A percentile compares a stretch with the other conserved stretches of the same genome.
Conservation (phyloP, 495 filamentous ascomycete genomes). For the Lasiosphaeriaceae sp. region DNA sequence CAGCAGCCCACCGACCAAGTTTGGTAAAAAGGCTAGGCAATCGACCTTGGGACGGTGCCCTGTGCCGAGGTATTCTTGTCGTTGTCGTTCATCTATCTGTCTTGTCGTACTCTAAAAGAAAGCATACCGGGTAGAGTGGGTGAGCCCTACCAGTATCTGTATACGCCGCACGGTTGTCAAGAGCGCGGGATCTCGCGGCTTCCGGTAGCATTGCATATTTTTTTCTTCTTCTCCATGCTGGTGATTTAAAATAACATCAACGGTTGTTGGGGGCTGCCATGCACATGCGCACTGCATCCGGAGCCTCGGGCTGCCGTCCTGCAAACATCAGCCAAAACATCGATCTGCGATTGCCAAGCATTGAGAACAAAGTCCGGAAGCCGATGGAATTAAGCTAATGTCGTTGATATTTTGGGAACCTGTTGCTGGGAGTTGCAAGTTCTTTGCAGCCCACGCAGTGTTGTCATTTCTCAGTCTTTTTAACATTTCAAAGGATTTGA, state of each 20-base stretch:
- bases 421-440: no score
- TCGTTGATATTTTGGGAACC: no score
- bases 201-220: not conserved
- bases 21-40: no score
- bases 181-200: not conserved
- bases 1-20: no score
- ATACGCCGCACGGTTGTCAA: not conserved
- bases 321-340: not conserved
- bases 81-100: no score
- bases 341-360: not conserved
- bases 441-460: no score
- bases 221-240: not conserved
- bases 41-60: no score
- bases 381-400: not conserved
- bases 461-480: no score
- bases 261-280: not conserved
- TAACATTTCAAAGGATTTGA: no score
- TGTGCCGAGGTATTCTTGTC: no score
- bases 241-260: not conserved
- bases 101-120: not conserved
- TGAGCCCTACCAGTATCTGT: no score
- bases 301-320: no score
- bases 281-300: not conserved
- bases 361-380: not conserved
- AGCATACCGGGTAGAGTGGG: not conserved